Conservation (phyloP, 148 eudicot species). For the Nepenthes gracilis region DNA sequence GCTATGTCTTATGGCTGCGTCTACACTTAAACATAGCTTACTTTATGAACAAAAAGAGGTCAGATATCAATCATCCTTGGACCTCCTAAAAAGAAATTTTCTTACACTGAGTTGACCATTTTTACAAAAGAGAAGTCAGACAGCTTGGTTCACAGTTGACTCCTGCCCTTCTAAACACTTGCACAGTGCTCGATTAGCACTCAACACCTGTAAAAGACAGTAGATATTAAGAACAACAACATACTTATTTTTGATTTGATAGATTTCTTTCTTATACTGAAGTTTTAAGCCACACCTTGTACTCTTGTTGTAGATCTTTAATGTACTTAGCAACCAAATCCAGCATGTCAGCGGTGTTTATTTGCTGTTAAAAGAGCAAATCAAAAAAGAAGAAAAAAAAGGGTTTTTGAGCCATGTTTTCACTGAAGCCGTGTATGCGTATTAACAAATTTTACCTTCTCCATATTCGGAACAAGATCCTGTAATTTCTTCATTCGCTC, state of each 20-base stretch:
- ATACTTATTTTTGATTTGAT: background rate
- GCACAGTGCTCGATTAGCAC: slow-evolving; percentile 7
- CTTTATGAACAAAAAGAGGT: background rate
- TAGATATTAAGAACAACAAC: background rate
- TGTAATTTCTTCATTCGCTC: slow-evolving; percentile 87
- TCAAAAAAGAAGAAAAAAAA: background rate
- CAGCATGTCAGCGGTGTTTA: slow-evolving; percentile 9
- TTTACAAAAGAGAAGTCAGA: background rate
- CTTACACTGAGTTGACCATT: too few species aligned
- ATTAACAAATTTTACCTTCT: slow-evolving; percentile 43
- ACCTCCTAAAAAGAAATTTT: too few species aligned
- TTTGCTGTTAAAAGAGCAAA: slow-evolving; percentile 1
- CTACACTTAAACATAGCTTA: too few species aligned
- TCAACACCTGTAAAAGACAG: slow-evolving; percentile 1
- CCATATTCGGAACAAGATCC: slow-evolving; percentile 95
- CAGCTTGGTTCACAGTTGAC: background rate
- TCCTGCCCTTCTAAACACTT: background rate
- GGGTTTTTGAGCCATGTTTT: background rate
- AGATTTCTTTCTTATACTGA: background rate
- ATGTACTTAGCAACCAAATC: slow-evolving; percentile 10
- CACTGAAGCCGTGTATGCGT: background rate
- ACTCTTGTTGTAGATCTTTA: slow-evolving; percentile 8
- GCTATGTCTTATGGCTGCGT: too few species aligned
- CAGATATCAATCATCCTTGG: too few species aligned
- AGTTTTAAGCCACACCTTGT: background rate